Conservation (phyloP, 1,284 basidiomycete genomes). For the Amylostereum areolatum region DNA sequence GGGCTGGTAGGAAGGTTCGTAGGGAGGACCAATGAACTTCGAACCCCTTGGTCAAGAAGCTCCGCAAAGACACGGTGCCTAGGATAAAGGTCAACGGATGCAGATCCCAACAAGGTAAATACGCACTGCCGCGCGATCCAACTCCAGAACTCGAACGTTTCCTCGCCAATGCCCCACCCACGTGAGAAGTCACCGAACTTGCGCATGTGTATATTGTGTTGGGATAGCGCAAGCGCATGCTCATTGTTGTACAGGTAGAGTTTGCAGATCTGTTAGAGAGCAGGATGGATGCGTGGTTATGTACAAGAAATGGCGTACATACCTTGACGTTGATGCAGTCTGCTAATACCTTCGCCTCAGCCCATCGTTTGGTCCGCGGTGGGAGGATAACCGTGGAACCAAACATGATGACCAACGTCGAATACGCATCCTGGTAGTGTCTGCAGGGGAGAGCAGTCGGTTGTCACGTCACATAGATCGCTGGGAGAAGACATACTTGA, state of each 20-base stretch:
- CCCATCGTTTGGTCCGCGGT: constrained; percentile 95
- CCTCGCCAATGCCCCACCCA: constrained; percentile 96
- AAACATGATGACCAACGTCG: constrained; percentile 79
- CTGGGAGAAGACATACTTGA: constrained; percentile 61
- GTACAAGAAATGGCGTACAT: constrained; percentile 10
- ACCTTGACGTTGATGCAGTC: constrained; percentile 90
- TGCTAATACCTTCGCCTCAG: constrained; percentile 93
- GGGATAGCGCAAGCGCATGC: constrained; percentile 67
- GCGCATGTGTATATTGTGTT: constrained; percentile 80
- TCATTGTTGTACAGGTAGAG: constrained; percentile 87
- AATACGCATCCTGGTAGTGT: constrained; percentile 90
- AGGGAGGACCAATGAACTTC: constrained; percentile 63
- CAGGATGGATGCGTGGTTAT: neutral
- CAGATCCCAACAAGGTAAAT: constrained; percentile 3
- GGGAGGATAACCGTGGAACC: constrained; percentile 79
- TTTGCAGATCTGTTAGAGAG: constrained; percentile 64
- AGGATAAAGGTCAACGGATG: neutral
- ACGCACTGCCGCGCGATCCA: constrained; percentile 90
- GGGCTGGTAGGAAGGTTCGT: constrained; percentile 37
- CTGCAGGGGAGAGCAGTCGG: constrained; percentile 31
- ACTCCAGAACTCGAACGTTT: constrained; percentile 96
- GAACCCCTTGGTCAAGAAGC: constrained; percentile 76
- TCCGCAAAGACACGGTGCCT: constrained; percentile 87
- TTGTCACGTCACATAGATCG: constrained; percentile 12
- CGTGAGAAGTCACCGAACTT: constrained; percentile 85